Base-by-base conservation (phyloP, 1,284 basidiomycete species). In the Erythrobasidium hasegawianum region DNA sequence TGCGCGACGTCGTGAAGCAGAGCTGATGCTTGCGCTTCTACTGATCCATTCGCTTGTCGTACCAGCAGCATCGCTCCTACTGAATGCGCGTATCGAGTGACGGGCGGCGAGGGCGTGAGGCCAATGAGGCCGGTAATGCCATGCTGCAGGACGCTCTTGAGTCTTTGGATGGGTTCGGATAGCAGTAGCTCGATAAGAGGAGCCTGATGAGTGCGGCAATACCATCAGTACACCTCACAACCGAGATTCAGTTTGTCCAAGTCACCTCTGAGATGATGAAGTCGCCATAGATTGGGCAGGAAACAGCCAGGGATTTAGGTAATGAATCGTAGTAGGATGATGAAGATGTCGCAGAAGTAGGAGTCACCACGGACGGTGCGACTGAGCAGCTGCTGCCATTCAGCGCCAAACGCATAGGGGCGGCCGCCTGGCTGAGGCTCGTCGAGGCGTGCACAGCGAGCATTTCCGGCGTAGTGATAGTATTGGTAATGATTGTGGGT, bases 21-120 rank as follows among this genome's bases (percentile, higher is more conserved):
- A 47, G 70, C 71, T 9, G 71, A 70, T 24, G 71, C 54, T 43
- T 72, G 71, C 9, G 70, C 70, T 65, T 71, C 71, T 13, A 70
- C 54, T 0, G 58, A 57, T 5, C 70, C 71, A 16, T 69, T 64
- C 4, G 59, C 58, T 20, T 39, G 20, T 47, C 71, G 64, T 13
- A 72, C 70, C 1, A 71, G 38, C 40, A 71, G 45, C 71, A 72
- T 72, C 1, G 71, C 70, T 1, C 71, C 71, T 7, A 72, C 45
- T 16, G 70, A 71, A 39, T 72, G 71, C 20, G 68, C 70, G 43
- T 68, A 69, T 16, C 71, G 59, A n/a, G 61, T 71, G 47, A 72
- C 61, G 8, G 57, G 45, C 1, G 70, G 70, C 10, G 57, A 53
- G 16, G 71, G 71, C 8, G 70, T 66, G 41, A 68, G 41, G 18